Evolutionary conservation across 164 flowering plant genomes (phyloP).

Genomic region (Malania oleifera): DNA sequence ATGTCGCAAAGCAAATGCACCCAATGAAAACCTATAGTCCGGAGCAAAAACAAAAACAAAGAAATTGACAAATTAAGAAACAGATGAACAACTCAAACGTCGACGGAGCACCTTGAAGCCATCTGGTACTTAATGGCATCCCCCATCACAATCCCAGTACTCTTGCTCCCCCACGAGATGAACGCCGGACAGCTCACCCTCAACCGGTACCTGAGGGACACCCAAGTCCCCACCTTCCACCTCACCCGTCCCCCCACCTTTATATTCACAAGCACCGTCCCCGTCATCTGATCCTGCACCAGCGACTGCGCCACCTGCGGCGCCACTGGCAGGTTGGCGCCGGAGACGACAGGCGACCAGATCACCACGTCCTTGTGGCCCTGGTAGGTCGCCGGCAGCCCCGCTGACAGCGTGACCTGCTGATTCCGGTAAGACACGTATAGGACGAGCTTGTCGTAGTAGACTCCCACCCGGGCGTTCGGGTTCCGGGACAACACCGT

Average conservation of each 20-base stretch:
- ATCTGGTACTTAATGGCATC: neutral
- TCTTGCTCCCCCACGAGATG: neutral
- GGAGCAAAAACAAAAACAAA: too few species aligned
- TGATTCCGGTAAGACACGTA: neutral
- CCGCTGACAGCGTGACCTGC: neutral
- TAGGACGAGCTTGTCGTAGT: neutral
- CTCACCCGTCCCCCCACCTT: neutral
- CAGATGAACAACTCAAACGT: too few species aligned
- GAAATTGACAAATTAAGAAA: too few species aligned
- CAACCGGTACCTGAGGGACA: neutral
- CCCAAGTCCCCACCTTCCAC: neutral
- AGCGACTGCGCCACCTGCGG: neutral
- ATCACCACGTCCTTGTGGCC: neutral
- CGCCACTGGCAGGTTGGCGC: neutral
- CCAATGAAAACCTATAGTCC: too few species aligned
- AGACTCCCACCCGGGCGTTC: neutral
- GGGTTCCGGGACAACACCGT: neutral
- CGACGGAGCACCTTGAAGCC: neutral
- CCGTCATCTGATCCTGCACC: neutral
- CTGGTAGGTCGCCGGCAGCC: neutral
- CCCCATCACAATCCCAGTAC: neutral
- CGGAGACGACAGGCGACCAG: neutral
- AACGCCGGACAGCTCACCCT: neutral
- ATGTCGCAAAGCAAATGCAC: too few species aligned
- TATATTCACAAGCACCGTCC: neutral